These are phyloP conservation scores for Linum trigynum DNA, from an alignment of 345 rosid species.

Conservation along the genomic window DNA sequence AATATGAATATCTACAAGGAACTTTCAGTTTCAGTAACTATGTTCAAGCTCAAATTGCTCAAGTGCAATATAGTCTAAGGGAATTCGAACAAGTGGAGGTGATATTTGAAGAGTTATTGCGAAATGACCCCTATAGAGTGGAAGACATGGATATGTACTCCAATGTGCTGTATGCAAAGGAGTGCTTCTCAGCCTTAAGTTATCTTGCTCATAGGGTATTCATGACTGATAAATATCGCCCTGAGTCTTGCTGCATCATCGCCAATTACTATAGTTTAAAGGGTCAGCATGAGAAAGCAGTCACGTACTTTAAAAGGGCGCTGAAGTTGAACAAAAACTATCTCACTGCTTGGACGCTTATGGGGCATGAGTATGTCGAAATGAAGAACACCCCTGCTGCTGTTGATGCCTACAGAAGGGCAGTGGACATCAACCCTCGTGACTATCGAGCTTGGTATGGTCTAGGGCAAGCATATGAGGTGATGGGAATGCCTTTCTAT, in stretches of 20 bases:
- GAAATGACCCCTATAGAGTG: constrained; percentile 78
- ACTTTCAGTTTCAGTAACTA: constrained; percentile 76
- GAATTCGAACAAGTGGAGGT: constrained; percentile 95
- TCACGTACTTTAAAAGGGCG: constrained; percentile 91
- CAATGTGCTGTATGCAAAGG: constrained; percentile 90
- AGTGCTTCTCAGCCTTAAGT: constrained; percentile 77
- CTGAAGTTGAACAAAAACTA: constrained; percentile 80
- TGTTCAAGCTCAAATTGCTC: constrained; percentile 90
- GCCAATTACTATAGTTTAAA: constrained; percentile 96
- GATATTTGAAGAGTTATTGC: constrained; percentile 75
- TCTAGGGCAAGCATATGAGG: constrained; percentile 90
- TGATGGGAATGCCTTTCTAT: constrained; percentile 87
- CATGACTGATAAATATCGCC: constrained; percentile 81
- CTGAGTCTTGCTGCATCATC: constrained; percentile 93
- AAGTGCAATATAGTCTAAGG: constrained; percentile 78
- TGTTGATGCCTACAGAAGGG: constrained; percentile 86
- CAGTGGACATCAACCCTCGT: constrained; percentile 80
- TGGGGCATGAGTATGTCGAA: constrained; percentile 96
- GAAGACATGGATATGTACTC: constrained; percentile 98
- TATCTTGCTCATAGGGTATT: constrained; percentile 87
- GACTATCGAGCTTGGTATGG: constrained; percentile 99
- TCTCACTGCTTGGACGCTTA: constrained; percentile 93
- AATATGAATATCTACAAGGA: constrained; percentile 61
- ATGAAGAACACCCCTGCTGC: constrained; percentile 98
- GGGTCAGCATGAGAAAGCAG: constrained; percentile 91